A percentile compares a stretch with the other conserved stretches of the same genome.
Conservation (phyloP, 768 basidiomycete genomes). For the Trametes punicea region DNA sequence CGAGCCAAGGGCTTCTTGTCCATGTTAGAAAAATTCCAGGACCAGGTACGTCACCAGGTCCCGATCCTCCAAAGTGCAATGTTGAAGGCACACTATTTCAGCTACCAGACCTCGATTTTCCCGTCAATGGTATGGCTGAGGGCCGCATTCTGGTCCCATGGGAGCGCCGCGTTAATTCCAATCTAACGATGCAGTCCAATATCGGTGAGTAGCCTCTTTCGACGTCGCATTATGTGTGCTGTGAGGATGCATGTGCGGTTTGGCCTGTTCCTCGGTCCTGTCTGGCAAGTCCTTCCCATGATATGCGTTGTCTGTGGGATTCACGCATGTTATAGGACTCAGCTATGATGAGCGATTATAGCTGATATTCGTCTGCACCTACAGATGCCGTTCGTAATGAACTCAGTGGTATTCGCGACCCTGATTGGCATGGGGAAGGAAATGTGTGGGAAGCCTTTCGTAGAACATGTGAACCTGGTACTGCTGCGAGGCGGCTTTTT, state of each 20-base stretch:
- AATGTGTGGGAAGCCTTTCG: conserved; percentile 94
- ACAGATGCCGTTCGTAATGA: conserved; percentile 44
- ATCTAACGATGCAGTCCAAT: conserved; percentile 47
- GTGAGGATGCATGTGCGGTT: too few species aligned
- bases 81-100: conserved; percentile 29
- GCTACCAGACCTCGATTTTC: conserved; percentile 93
- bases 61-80: background rate
- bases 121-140: conserved; percentile 92
- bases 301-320: too few species aligned
- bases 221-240: too few species aligned
- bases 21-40: conserved; percentile 71
- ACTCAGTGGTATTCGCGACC: conserved; percentile 47
- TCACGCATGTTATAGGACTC: too few species aligned
- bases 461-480: conserved; percentile 79
- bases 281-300: too few species aligned
- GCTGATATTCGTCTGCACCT: background rate
- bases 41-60: conserved; percentile 43
- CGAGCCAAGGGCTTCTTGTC: conserved; percentile 72
- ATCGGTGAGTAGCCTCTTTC: conserved; percentile 14
- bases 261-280: too few species aligned
- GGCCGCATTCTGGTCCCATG: conserved; percentile 91
- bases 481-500: conserved; percentile 80
- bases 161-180: conserved; percentile 76
- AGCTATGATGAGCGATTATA: background rate
- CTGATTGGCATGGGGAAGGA: conserved; percentile 84